Evolutionary conservation across 768 basidiomycete species (phyloP), one percentile per base, ranked within the genome.

Genomic region (Phanerochaete sordida): DNA sequence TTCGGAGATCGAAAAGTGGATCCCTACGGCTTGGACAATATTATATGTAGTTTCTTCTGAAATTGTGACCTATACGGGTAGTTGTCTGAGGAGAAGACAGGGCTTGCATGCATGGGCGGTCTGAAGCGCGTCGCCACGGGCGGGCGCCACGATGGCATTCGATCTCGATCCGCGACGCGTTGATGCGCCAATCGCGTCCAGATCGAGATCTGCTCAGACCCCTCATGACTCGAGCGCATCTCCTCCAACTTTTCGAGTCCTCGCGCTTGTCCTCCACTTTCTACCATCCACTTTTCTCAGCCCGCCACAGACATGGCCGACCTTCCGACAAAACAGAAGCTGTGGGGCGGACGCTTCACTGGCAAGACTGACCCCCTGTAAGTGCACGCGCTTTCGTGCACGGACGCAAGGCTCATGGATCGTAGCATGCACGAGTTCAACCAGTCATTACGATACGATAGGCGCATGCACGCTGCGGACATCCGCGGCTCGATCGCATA

Each of bases 371-470:
- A 97, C 73, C 95, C 92, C 30, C 73, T 93, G 91, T 91, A 73
- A 62, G 84, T 75, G 27, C 28, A 19, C 19, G 39, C 19, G 27
- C 19, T 16, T 11, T 30, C 47, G 52, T 21, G 44, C 12, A 33
- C 3, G 16, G 2, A 45, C 44, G 30, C 19, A n/a, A n/a, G n/a
- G 30, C 51, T 46, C 2, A 60, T 39, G 8, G 3, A 35, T 13
- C 13, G 37, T 28, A 96, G 94, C 47, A 98, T 98, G 96, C 93
- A 97, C 74, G 90, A 86, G 30, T 98, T 96, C 79, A 98, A 98
- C 72, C 93, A 98, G 73, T 98, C 95, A 26, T 80, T 99, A 66
- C 86, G 84, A 63, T 99, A 98, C 74, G 96, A 98, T 73, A 85
- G 91, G 72, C 84, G 93, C 44, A 98, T 99, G 95, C 85, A 95